Percentiles rank a stretch among this genome's conserved stretches.
These are phyloP conservation scores for Apodospora peruviana DNA, from an alignment of 495 filamentous ascomycete species.

Conservation along the genomic window DNA sequence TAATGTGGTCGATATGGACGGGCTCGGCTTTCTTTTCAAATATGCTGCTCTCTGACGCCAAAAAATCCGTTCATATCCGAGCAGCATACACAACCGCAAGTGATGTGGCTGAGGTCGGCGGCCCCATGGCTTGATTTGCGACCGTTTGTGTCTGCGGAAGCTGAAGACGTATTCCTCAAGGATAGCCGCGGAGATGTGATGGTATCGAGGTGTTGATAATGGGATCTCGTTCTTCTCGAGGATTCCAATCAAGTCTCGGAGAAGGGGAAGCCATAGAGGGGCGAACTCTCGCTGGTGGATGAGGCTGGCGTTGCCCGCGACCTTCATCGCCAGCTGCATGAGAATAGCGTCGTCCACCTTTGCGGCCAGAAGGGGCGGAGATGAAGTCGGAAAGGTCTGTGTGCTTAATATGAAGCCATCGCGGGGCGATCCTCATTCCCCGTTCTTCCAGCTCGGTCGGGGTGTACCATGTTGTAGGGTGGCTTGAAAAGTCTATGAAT, in stretches of 20 bases:
- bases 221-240: slow-evolving; percentile 4
- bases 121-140: no score
- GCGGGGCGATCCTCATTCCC: no score
- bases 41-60: no score
- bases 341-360: slow-evolving; percentile 2
- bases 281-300: slow-evolving; percentile 7
- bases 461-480: no score
- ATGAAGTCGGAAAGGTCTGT: slow-evolving; percentile 6
- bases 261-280: slow-evolving; percentile 16
- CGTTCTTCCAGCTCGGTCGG: no score
- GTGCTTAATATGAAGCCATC: background rate
- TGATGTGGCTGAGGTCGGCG: no score
- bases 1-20: no score
- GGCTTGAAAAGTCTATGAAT: no score
- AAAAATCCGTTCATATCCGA: no score
- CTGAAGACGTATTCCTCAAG: slow-evolving; percentile 7
- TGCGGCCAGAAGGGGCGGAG: slow-evolving; percentile 1
- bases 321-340: slow-evolving; percentile 7
- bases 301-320: slow-evolving; percentile 4
- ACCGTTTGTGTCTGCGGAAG: no score
- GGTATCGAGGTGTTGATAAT: slow-evolving; percentile 7
- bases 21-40: no score
- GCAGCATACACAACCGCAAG: no score
- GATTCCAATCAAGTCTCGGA: slow-evolving; percentile 3
- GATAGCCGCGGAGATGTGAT: slow-evolving; percentile 12